phyloP scores from a whole-genome alignment of 768 basidiomycete genomes.

The Trichaptum fuscoviolaceum region DNA sequence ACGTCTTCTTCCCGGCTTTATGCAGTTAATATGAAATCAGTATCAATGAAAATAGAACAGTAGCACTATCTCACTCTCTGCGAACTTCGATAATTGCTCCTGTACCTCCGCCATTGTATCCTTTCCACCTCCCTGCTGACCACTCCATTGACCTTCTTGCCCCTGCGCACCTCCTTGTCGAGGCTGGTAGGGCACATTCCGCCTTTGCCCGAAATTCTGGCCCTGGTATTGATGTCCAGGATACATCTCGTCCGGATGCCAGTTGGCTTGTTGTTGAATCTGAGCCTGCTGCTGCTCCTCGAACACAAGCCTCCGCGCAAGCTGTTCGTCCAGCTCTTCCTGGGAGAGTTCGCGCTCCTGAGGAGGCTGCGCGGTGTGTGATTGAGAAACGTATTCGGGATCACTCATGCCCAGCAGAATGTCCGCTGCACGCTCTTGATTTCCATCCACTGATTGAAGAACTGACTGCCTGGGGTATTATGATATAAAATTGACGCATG shows the following conservation, averaged over 20 bases:
- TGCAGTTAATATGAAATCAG: constrained; percentile 4
- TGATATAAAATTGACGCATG: constrained; percentile 5
- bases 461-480: constrained; percentile 50
- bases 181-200: constrained; percentile 17
- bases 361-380: constrained; percentile 15
- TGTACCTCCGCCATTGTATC: constrained; percentile 65
- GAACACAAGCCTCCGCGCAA: constrained; percentile 66
- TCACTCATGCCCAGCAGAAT: constrained; percentile 81
- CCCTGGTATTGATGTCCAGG: not conserved
- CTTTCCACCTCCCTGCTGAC: constrained; percentile 25
- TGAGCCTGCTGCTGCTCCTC: constrained; percentile 41
- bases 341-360: constrained; percentile 36
- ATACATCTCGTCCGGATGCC: constrained; percentile 9
- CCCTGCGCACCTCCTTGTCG: constrained; percentile 4
- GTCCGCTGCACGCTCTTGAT: constrained; percentile 75
- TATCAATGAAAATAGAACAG: not conserved
- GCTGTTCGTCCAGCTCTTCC: constrained; percentile 72
- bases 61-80: constrained; percentile 58
- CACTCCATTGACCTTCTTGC: not conserved
- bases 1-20: constrained; percentile 72
- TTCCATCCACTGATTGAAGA: constrained; percentile 61
- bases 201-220: not conserved
- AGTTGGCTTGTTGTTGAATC: constrained; percentile 8
- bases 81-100: constrained; percentile 69
- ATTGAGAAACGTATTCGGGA: constrained; percentile 56